Evolutionary conservation across 805 yeast species (phyloP), one percentile per base, ranked within the genome.

Genomic region (Candida montana): DNA sequence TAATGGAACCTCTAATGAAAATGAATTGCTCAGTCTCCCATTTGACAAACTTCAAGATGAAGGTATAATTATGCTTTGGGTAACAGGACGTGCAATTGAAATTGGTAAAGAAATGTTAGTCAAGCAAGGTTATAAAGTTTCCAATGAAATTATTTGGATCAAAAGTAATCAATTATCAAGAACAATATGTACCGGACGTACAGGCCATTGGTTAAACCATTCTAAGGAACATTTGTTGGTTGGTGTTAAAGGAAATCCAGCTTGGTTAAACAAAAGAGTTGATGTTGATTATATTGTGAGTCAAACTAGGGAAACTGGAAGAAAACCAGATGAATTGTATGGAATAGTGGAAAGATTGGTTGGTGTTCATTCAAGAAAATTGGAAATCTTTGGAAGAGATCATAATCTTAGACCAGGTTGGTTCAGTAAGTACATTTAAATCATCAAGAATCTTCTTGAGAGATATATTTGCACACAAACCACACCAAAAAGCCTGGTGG

Each of bases 151-250:
- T 47, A 75, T 90, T 8, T 90, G 98, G 98, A 75, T 88, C 45
- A 90, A 90, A 60, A 78, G 93, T 5, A 90, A 90, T 59, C 97
- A 91, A 58, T 64, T 91, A 46, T 77, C 82, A 17, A 68, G 95
- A 46, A 90, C 96, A 0, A 89, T 90, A 33, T 89, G 95, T 45
- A 91, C 98, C 0, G 98, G 98, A 1, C 68, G 97, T 49, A 90
- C 98, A 0, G 98, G 98, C 0, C 98, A 90, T 59, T 90, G 98
- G 98, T 69, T 90, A 40, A 90, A 90, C 57, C 98, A 90, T 62
- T 84, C 96, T 0, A 90, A 90, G 53, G 98, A 90, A 60, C 97
- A 90, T 58, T 66, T 88, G 33, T 62, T 90, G 5, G 84, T 91
- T 8, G 98, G 96, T 26, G 55, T 83, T 20, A 90, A 90, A 54